Conservation (phyloP, 2,329 filamentous ascomycete species). For the Huntiella savannae region DNA sequence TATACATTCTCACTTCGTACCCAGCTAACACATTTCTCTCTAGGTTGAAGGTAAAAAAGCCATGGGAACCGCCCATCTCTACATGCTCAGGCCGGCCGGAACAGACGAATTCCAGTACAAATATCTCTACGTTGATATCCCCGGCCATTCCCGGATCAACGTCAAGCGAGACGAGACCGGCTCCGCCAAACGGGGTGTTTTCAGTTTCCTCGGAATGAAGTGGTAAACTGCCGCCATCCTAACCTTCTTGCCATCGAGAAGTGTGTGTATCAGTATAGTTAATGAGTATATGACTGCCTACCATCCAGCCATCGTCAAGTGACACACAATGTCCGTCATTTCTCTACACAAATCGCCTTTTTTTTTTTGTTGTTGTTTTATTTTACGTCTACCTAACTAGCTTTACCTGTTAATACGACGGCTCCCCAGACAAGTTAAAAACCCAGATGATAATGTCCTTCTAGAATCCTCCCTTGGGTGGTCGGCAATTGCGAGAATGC, state of each 20-base stretch:
- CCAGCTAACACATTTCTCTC: conserved; percentile 11
- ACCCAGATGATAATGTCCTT: too few species aligned
- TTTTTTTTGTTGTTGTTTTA: too few species aligned
- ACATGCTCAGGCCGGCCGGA: conserved; percentile 52
- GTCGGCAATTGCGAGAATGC: too few species aligned
- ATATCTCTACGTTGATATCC: conserved; percentile 63
- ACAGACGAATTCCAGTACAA: conserved; percentile 57
- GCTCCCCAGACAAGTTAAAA: too few species aligned
- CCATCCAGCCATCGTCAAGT: too few species aligned
- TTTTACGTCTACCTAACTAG: too few species aligned
- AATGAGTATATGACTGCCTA: neutral
- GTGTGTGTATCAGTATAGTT: neutral
- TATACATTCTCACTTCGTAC: conserved; percentile 2
- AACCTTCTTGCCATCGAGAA: neutral
- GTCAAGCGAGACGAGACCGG: conserved; percentile 36
- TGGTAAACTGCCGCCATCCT: conserved; percentile 21
- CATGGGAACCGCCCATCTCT: conserved; percentile 54
- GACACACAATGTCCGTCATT: neutral
- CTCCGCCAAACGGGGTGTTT: conserved; percentile 20
- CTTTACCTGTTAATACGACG: too few species aligned
- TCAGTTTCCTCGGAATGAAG: conserved; percentile 43
- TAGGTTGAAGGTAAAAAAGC: conserved; percentile 61
- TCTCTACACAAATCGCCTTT: neutral
- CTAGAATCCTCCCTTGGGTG: too few species aligned
- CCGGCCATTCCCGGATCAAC: conserved; percentile 46